Conservation (phyloP, 2,329 filamentous ascomycete species). For the Pezicula carpinea region DNA sequence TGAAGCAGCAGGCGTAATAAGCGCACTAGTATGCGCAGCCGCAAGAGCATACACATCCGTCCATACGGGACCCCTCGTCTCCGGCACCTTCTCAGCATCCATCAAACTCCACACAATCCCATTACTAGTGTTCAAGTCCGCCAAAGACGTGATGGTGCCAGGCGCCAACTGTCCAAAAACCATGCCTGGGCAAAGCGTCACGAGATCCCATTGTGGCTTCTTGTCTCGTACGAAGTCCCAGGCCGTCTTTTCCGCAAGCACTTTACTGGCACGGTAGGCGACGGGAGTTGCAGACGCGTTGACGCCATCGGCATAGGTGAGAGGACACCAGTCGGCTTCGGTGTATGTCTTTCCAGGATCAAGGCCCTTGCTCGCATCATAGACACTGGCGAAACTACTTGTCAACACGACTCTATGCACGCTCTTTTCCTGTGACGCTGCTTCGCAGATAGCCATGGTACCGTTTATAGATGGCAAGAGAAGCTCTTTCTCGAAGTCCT, state of each 20-base stretch:
- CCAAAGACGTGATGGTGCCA: slow-evolving; percentile 15
- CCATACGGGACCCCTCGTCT: slow-evolving; percentile 17
- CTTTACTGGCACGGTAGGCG: slow-evolving; percentile 23
- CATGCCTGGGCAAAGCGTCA: slow-evolving; percentile 21
- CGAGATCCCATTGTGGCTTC: slow-evolving; percentile 4
- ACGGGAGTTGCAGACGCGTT: slow-evolving; percentile 15
- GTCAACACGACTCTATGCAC: slow-evolving; percentile 24
- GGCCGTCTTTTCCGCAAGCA: slow-evolving; percentile 22
- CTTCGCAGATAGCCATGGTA: slow-evolving; percentile 20
- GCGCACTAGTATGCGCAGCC: slow-evolving; percentile 13
- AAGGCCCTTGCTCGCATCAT: slow-evolving; percentile 10
- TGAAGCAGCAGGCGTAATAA: slow-evolving; percentile 10
- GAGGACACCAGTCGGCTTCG: slow-evolving; percentile 7
- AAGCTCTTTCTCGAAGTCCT: slow-evolving; percentile 23
- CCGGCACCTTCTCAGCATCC: slow-evolving; percentile 4
- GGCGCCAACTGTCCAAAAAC: slow-evolving; percentile 19
- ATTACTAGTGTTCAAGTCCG: slow-evolving; percentile 25
- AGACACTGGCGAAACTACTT: slow-evolving; percentile 24
- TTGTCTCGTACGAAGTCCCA: slow-evolving; percentile 21
- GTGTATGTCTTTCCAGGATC: slow-evolving; percentile 17
- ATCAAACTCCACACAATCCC: slow-evolving; percentile 16
- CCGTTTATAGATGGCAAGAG: slow-evolving; percentile 23
- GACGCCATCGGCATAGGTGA: slow-evolving; percentile 10
- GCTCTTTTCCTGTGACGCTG: slow-evolving; percentile 13
- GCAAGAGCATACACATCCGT: slow-evolving; percentile 20